phyloP scores from a whole-genome alignment of 352 stramenopile genomes.

The Nothophytophthora sp. region DNA sequence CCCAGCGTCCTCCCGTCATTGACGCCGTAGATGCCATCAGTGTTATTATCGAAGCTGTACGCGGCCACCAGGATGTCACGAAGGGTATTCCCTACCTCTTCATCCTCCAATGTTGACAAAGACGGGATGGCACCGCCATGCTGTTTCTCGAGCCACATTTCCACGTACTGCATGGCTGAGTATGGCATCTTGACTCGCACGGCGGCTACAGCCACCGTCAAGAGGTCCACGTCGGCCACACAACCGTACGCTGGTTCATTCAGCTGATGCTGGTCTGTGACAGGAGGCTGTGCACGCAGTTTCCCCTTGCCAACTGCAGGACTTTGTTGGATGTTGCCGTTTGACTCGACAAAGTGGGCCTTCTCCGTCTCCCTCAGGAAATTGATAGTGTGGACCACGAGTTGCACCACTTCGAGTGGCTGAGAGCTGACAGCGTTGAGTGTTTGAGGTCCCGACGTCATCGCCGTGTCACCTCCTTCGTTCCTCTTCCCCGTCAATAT shows the following conservation, averaged over 20 bases:
- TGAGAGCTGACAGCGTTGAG: conserved; percentile 10
- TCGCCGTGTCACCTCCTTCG: not conserved
- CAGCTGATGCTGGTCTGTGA: not conserved
- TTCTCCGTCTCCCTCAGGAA: conserved; percentile 85
- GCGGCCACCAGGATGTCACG: conserved; percentile 66
- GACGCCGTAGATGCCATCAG: conserved; percentile 78
- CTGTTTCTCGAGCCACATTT: conserved; percentile 81
- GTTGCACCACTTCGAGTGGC: conserved; percentile 52
- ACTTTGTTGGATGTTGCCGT: conserved; percentile 28
- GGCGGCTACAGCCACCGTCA: conserved; percentile 67
- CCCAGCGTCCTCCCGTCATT: conserved; percentile 72
- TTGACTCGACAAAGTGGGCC: conserved; percentile 64
- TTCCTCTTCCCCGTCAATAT: conserved; percentile 30
- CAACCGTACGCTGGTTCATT: conserved; percentile 57
- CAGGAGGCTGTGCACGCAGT: not conserved
- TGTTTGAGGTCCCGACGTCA: not conserved
- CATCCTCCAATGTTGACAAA: conserved; percentile 27
- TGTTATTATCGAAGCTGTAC: conserved; percentile 61
- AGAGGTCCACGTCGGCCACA: conserved; percentile 58
- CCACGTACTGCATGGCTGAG: conserved; percentile 89
- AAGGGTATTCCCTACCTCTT: conserved; percentile 33
- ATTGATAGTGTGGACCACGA: conserved; percentile 79
- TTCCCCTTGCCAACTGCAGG: conserved; percentile 9
- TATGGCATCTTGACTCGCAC: conserved; percentile 85
- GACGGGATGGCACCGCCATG: conserved; percentile 49